Percentiles rank a stretch among this genome's conserved stretches.
These are phyloP conservation scores for Candida broadrunensis DNA, from an alignment of 805 yeast species.

Conservation along the genomic window DNA sequence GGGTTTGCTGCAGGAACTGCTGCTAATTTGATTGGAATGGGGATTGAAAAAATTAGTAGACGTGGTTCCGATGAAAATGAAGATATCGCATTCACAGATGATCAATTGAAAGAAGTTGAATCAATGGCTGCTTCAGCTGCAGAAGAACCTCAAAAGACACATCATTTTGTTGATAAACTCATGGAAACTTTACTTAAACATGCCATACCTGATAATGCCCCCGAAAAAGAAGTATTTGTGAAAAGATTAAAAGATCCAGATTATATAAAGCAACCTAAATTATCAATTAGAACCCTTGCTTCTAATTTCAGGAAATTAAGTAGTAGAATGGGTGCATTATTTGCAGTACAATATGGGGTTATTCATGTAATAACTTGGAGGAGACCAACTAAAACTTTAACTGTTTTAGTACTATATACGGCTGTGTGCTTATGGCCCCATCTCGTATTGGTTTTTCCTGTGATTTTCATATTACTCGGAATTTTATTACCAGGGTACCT, in stretches of 20 bases:
- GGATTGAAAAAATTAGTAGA: conserved; percentile 21
- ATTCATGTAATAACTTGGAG: conserved; percentile 71
- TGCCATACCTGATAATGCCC: conserved; percentile 46
- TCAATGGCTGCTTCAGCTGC: conserved; percentile 28
- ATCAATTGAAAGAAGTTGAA: conserved; percentile 22
- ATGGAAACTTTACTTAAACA: conserved; percentile 52
- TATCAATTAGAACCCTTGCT: conserved; percentile 56
- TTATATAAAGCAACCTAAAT: conserved; percentile 43
- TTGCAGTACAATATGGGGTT: conserved; percentile 59
- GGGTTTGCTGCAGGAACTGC: conserved; percentile 38
- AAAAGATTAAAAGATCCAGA: conserved; percentile 43
- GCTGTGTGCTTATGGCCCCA: conserved; percentile 71
- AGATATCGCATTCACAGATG: conserved; percentile 16
- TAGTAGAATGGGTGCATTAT: conserved; percentile 52
- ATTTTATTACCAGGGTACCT: conserved; percentile 70
- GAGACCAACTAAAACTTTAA: conserved; percentile 65
- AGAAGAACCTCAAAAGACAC: conserved; percentile 12
- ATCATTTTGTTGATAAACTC: conserved; percentile 58
- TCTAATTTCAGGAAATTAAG: conserved; percentile 59
- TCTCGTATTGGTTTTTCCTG: conserved; percentile 61
- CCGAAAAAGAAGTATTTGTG: conserved; percentile 45
- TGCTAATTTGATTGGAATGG: conserved; percentile 27
- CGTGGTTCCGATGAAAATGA: neutral
- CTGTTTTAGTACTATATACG: conserved; percentile 58
- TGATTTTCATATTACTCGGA: conserved; percentile 51